Conservation (phyloP, 2,329 filamentous ascomycete species). For the Peltaster fructicola region DNA sequence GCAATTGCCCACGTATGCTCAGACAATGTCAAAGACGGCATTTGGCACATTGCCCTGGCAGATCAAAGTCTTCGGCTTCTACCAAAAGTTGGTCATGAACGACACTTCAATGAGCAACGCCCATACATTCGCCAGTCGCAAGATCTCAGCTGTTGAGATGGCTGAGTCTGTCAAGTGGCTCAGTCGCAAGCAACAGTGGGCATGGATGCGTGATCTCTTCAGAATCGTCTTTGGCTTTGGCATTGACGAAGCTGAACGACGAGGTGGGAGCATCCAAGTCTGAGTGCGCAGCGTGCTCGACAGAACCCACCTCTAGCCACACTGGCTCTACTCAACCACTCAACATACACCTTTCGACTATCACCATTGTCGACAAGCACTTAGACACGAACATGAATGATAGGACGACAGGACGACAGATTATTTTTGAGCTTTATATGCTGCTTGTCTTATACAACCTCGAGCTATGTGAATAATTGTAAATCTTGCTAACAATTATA, state of each 20-base stretch:
- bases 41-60: conserved; percentile 63
- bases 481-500: no score
- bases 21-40: conserved; percentile 54
- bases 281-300: no score
- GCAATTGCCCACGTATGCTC: conserved; percentile 57
- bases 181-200: conserved; percentile 52
- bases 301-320: no score
- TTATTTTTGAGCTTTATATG: no score
- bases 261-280: conserved; percentile 39
- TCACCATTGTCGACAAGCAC: no score
- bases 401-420: no score
- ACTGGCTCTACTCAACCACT: no score
- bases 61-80: conserved; percentile 53
- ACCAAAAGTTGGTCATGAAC: conserved; percentile 59
- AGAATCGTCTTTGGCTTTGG: conserved; percentile 70
- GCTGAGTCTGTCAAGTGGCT: conserved; percentile 65
- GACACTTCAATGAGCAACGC: conserved; percentile 49
- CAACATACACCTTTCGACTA: no score
- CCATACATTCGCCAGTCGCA: conserved; percentile 37
- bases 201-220: conserved; percentile 68
- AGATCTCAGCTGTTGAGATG: conserved; percentile 57
- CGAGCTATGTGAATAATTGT: no score
- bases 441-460: no score
- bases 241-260: conserved; percentile 54
- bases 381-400: no score